Conservation (phyloP, 192 early-diverging fungal genomes). For the Kickxella alabastrina region DNA sequence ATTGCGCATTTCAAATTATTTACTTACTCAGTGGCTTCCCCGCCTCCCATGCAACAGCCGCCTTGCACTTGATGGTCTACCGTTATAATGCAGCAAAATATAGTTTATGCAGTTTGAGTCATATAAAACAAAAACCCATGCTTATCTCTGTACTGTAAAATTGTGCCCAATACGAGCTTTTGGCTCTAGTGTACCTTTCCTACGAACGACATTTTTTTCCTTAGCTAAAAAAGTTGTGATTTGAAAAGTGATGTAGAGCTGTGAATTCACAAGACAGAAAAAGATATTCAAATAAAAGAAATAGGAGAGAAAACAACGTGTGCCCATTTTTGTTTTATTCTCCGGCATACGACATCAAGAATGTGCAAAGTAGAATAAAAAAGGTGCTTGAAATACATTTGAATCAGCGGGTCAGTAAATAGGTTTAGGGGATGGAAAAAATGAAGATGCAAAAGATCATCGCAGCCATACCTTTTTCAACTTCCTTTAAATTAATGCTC, state of each 20-base stretch:
- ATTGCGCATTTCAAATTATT: too few relatives aligned
- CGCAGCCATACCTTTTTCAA: too few relatives aligned
- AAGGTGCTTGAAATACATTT: too few relatives aligned
- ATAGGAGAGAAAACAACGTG: not conserved
- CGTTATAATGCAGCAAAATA: not conserved
- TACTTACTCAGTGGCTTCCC: conserved; percentile 84
- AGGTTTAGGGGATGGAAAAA: too few relatives aligned
- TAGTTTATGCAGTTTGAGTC: too few relatives aligned
- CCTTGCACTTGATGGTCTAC: conserved; percentile 74
- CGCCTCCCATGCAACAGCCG: conserved; percentile 94
- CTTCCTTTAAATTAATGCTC: too few relatives aligned
- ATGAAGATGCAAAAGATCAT: not conserved
- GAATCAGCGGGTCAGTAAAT: too few relatives aligned
- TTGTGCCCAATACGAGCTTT: too few relatives aligned
- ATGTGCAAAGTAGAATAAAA: too few relatives aligned
- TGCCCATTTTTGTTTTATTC: not conserved
- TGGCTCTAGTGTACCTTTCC: conserved; percentile 22
- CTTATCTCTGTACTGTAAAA: too few relatives aligned
- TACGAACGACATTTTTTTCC: conserved; percentile 15
- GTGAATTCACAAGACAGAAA: not conserved
- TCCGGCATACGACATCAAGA: too few relatives aligned
- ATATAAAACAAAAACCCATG: too few relatives aligned
- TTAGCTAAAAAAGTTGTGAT: not conserved
- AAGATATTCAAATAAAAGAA: not conserved
- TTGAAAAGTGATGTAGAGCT: not conserved